Conservation (phyloP, 2,329 filamentous ascomycete genomes). For the Alternaria ethzedia region DNA sequence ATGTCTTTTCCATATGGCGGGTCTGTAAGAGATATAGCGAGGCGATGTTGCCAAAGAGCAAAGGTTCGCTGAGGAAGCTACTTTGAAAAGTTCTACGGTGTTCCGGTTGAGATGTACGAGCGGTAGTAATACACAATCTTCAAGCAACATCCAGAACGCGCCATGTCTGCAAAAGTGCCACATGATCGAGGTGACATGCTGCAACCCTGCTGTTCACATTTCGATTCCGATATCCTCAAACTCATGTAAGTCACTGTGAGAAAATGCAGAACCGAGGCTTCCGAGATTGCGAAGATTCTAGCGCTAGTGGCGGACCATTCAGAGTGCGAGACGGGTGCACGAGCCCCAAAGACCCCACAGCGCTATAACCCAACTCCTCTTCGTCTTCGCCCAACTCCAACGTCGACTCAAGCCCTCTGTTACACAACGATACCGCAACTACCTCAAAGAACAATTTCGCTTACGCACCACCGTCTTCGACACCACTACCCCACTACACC, state of each 20-base stretch:
- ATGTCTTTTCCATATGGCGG: constrained; percentile 10
- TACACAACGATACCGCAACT: constrained; percentile 5
- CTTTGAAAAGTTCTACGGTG: constrained; percentile 40
- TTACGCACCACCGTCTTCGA: neutral
- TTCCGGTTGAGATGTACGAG: constrained; percentile 19
- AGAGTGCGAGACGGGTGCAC: constrained; percentile 8
- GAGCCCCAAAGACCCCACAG: constrained; percentile 13
- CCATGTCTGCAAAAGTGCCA: neutral
- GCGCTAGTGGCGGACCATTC: constrained; percentile 5
- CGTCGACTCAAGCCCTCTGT: constrained; percentile 9
- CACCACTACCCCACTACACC: neutral
- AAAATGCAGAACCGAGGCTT: constrained; percentile 2
- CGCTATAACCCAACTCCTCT: constrained; percentile 23
- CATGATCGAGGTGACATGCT: neutral
- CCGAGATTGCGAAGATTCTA: constrained; percentile 17
- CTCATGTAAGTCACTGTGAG: neutral
- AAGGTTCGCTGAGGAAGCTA: constrained; percentile 47
- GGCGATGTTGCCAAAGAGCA: constrained; percentile 31
- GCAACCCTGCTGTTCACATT: neutral
- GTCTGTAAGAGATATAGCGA: constrained; percentile 40
- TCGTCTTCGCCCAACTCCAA: constrained; percentile 18
- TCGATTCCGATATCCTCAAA: neutral
- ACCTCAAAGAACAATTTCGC: neutral
- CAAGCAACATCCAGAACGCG: neutral
- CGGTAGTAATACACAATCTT: constrained; percentile 15